Conservation (phyloP, 1,284 basidiomycete species). For the Entoloma clypeatum region DNA sequence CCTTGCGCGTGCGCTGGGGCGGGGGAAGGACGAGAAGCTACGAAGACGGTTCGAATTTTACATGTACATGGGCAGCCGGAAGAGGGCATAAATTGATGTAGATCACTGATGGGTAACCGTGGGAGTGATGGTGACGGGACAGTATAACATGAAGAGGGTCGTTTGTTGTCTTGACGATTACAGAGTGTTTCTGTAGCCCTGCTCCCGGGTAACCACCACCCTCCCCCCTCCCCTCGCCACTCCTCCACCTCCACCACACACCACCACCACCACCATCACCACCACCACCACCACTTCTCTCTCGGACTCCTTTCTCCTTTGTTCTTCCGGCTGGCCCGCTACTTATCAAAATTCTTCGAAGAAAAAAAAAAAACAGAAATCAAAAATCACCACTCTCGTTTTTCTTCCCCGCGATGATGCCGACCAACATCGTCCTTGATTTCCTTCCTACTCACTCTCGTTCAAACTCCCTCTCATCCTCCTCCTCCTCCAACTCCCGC, state of each 20-base stretch:
- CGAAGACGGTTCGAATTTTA: slow-evolving; percentile 62
- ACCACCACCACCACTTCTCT: slow-evolving; percentile 28
- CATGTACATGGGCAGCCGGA: slow-evolving; percentile 66
- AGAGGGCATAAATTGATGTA: slow-evolving; percentile 31
- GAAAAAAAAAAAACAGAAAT: slow-evolving; percentile 20
- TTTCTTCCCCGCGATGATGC: too few species aligned
- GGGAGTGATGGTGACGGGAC: slow-evolving; percentile 11
- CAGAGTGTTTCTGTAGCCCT: slow-evolving; percentile 23
- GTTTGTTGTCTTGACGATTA: slow-evolving; percentile 69
- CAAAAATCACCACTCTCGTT: slow-evolving; percentile 26
- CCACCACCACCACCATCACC: slow-evolving; percentile 13
- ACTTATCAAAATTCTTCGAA: slow-evolving; percentile 10
- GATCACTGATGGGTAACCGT: slow-evolving; percentile 9
- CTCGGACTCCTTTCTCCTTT: slow-evolving; percentile 17
- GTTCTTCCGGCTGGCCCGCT: slow-evolving; percentile 27
- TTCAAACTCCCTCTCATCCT: slow-evolving; percentile 74
- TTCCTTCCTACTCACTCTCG: slow-evolving; percentile 63
- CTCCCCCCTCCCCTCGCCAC: slow-evolving; percentile 16
- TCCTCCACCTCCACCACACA: too few species aligned
- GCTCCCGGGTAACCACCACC: slow-evolving; percentile 34
- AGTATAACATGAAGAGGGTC: slow-evolving; percentile 19
- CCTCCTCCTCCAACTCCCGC: slow-evolving; percentile 68
- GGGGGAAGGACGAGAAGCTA: slow-evolving; percentile 53
- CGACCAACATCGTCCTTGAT: slow-evolving; percentile 61
- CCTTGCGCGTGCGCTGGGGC: slow-evolving; percentile 63